Evolutionary conservation across 2,329 filamentous ascomycete genomes (phyloP), one percentile per base, ranked within the genome.

Genomic region (Penicillium sp.): DNA sequence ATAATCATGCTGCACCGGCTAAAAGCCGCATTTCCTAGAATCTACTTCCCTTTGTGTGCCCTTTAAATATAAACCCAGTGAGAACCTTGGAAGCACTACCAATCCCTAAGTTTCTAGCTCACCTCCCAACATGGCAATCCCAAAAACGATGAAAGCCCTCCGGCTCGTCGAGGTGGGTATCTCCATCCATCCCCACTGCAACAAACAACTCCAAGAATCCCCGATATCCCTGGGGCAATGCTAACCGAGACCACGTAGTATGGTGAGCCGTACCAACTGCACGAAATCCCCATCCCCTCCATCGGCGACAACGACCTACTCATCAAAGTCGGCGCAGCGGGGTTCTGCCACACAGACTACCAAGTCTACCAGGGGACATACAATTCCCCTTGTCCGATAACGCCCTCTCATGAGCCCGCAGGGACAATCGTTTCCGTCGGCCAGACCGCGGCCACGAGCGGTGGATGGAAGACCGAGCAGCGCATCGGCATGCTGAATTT

Each of bases 311-410:
- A 64, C 17, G 60, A 65, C 30, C 61, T 65, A 1, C 61, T 65
- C 3, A 46, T 65, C 46, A 60, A 61, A 31, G 46, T 61, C 45
- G 35, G 30, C 5, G 63, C 63, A 3, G 63, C 63, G 5, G 58
- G 61, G 8, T 65, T 63, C 58, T 65, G 63, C 31, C 63, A 65
- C 35, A 63, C 59, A 8, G 62, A 66, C 41, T 52, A 61, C 46
- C 64, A 66, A 47, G 59, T 66, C 31, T 58, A 57, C 41, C n/a
- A 60, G 15, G 64, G 64, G 4, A 59, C 59, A 13, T 47, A 62
- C 45, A 15, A 58, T 5, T 54, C 61, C 15, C 53, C 56, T 0
- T 30, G 49, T 3, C 62, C 64, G 1, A 30, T 66, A 17, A 66
- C 60, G 5, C 52, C 58, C 0, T 62, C 62, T 3, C 64, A 66